Base-by-base conservation (phyloP, 1,284 basidiomycete species). In the Ustilago nuda region DNA sequence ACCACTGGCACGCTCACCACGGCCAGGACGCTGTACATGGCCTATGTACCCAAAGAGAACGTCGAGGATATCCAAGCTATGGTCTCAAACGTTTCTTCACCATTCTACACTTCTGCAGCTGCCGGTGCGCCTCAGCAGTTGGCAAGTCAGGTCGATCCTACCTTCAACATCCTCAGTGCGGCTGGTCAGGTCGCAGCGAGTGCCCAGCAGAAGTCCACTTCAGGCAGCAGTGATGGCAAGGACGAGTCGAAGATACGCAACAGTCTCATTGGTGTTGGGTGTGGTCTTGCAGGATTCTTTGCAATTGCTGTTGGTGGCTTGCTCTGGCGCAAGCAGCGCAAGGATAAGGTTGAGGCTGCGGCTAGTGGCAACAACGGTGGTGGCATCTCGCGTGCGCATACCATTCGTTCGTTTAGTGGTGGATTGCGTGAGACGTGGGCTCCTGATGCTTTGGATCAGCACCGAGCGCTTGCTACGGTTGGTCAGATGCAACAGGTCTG, bases 341-440 rank as follows among this genome's bases (percentile, higher is more conserved):
- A 67, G 43, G 61, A 32, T 32, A 45, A 67, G 56, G 52, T 55
- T 5, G 55, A 54, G 11, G 45, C 41, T 35, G 66, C 32, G 7
- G 67, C 45, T 15, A 61, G 35, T 60, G 71, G 66, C 0, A 43
- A 51, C 23, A 33, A 30, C n/a, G 65, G 59, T 11, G 69, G 59
- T 11, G 69, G 62, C n/a, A 23, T 66, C 19, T 79, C 70, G 15
- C 69, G 63, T 50, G 73, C 62, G 12, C 64, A 64, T 35, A 80
- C 76, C 19, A 77, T 80, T 30, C 61, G 70, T 1, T 80, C 78
- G 17, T 79, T 78, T 56, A 66, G 66, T 33, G 81, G 75, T 19
- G 71, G 72, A 15, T 50, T 80, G 45, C 72, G 81, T 32, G 81
- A 82, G 68, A 82, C 75, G 23, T 82, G 81, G 81, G 70, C 72